Evolutionary conservation across 495 filamentous ascomycete genomes (phyloP), one percentile per base, ranked within the genome.

Genomic region (Penicillium diatomitis): DNA sequence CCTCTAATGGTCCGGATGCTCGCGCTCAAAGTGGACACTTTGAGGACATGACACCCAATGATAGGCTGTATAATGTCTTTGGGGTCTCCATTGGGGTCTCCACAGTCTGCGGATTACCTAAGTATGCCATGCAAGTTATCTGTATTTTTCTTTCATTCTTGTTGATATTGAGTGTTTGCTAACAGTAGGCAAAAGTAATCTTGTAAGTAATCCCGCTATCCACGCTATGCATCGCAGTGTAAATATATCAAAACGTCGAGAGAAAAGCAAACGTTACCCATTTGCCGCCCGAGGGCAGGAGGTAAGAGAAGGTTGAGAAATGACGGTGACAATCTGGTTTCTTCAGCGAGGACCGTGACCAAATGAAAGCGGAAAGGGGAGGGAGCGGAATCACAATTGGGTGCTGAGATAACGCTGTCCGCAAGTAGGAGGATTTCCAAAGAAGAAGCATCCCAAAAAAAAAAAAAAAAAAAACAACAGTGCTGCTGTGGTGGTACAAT

Each of bases 191-290:
- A 40, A 40, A 40, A 40, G 4, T 27, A 7, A 9, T 8, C 29
- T n/a, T n/a, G 40, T 42, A 32, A 41, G 3, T 3, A 12, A 39
- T 8, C 51, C 53, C 51, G 53, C 35, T 47, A 52, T 47, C 47
- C 60, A 62, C 60, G 60, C 60, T 62, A 62, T 62, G 60, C 60
- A 62, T 52, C 34, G 54, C 47, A 53, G 48, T 20, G 20, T 20
- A 20, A 20, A 20, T 20, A 20, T 20, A 20, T 20, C 39, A 51
- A 58, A 60, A 58, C 57, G 30, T n/a, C 20, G 32, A 52, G 52
- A 50, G 48, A 51, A 50, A 46, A 39, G 9, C 44, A 55, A 48
- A 53, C 48, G 56, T 29, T 27, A 43, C 20, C 20, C 38, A 53
- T 20, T 20, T 35, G 6, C 11, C 8, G 11, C 41, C 41, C n/a